Evolutionary conservation across 2,329 filamentous ascomycete species (phyloP).

Genomic region (Byssothecium circinans): DNA sequence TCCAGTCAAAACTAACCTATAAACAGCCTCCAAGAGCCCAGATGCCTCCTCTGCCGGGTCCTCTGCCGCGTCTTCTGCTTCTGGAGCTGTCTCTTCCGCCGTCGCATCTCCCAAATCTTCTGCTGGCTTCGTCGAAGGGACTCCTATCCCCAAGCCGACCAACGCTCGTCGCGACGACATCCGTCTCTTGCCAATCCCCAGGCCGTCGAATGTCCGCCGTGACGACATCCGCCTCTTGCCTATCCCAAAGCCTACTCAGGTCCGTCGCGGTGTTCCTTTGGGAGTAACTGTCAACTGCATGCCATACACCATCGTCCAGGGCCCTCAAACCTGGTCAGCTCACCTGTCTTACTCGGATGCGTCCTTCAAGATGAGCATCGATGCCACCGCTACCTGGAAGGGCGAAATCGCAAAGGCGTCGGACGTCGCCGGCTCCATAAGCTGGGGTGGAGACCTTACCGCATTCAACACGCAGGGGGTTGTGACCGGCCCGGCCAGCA

Average conservation of each 20-base stretch:
- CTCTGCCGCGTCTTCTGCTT: neutral
- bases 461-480: neutral
- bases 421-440: neutral
- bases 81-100: neutral
- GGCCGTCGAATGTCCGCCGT: neutral
- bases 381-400: neutral
- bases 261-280: neutral
- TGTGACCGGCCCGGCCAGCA: neutral
- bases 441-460: neutral
- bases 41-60: neutral
- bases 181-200: neutral
- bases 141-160: neutral
- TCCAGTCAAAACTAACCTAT: neutral
- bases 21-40: neutral
- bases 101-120: neutral
- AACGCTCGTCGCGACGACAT: conserved; percentile 1
- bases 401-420: neutral
- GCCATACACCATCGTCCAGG: neutral
- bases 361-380: neutral
- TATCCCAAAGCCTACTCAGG: neutral
- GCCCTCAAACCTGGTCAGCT: neutral
- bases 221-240: neutral
- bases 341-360: neutral
- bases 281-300: neutral
- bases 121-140: neutral